Evolutionary conservation across 257 asterid species (phyloP), one percentile per base, ranked within the genome.

Genomic region (Jasminum sambac): DNA sequence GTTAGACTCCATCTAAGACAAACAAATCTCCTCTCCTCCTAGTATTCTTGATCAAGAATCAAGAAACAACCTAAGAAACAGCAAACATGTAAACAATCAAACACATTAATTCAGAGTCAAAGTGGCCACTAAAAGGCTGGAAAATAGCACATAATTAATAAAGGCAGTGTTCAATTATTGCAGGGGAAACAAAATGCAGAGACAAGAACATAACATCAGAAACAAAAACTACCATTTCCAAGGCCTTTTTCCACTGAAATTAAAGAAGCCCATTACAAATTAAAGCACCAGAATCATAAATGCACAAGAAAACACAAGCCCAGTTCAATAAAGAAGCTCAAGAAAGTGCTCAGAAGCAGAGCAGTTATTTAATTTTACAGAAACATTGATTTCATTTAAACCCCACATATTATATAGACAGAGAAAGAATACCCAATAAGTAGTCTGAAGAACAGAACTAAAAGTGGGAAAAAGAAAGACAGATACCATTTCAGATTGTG

Each of bases 401-500:
- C 64, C 66, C 79, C 81, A 30, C 36, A 30, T 30, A 79, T 62
- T 30, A 79, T 62, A 66, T 66, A 67, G 71, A 69, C 75, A 23
- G 73, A 71, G 36, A 38, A 36, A 50, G 42, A 68, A 81, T 64
- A 67, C 63, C 69, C 81, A 79, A 68, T 46, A 63, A 80, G 84
- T 78, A 75, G 78, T 74, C 83, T 74, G 84, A 67, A 63, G 72
- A 70, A 74, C 85, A 79, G 83, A 79, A 75, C 74, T 63, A 68
- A 74, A 81, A 79, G 82, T 69, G 80, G 81, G 73, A 42, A 76
- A 73, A 70, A 75, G 84, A 21, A 69, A 50, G 74, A 72, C 73
- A 79, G 78, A 76, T 80, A 85, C 89, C 85, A 80, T 82, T 82
- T 80, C 72, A 78, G 85, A 76, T 80, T 75, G 74, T 74, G 83